Conservation (phyloP, 2,329 filamentous ascomycete genomes). For the Fusarium miscanthi region DNA sequence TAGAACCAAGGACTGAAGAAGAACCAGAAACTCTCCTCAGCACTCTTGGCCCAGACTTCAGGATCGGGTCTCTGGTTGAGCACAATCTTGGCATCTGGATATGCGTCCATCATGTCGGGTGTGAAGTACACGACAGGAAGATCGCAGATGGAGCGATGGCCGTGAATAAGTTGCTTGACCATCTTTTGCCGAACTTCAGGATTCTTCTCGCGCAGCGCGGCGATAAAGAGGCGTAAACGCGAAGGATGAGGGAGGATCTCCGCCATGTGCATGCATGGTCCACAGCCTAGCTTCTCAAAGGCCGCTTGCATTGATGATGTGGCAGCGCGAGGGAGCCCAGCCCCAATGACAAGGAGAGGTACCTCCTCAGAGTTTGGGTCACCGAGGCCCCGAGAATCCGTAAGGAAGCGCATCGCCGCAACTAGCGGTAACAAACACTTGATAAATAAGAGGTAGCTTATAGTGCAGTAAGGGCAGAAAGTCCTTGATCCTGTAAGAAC, state of each 20-base stretch:
- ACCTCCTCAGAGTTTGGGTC: conserved; percentile 1
- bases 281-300: conserved; percentile 46
- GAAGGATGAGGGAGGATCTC: conserved; percentile 43
- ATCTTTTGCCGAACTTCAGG: conserved; percentile 44
- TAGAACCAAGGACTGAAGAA: conserved; percentile 45
- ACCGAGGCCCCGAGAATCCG: conserved; percentile 15
- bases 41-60: conserved; percentile 45
- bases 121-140: conserved; percentile 49
- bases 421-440: not conserved
- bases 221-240: conserved; percentile 41
- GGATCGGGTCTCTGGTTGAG: conserved; percentile 47
- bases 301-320: conserved; percentile 52
- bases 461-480: rapidly evolving
- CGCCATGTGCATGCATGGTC: conserved; percentile 51
- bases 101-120: conserved; percentile 54
- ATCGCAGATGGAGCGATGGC: conserved; percentile 46
- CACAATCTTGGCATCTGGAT: conserved; percentile 49
- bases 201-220: conserved; percentile 46
- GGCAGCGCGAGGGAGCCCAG: conserved; percentile 50
- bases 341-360: conserved; percentile 43
- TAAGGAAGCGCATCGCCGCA: conserved; percentile 32
- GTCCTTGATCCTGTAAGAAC: not conserved
- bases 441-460: rapidly evolving
- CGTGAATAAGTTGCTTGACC: conserved; percentile 47
- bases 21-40: conserved; percentile 44